Evolutionary conservation across 495 filamentous ascomycete genomes (phyloP), one percentile per base, ranked within the genome.

Genomic region (Glutinoglossum americanum): DNA sequence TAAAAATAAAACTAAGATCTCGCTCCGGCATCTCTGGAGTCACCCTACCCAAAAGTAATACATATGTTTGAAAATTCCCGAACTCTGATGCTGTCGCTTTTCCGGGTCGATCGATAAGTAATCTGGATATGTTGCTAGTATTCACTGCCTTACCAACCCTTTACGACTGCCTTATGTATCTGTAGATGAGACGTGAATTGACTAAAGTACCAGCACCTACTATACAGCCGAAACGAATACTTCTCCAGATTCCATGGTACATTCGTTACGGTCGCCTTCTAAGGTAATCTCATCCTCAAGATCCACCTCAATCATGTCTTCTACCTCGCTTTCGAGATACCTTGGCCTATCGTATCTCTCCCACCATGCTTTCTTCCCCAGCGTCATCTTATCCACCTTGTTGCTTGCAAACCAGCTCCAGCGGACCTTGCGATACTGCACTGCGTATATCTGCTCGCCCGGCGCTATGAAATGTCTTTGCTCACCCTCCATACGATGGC

Each of bases 261-360:
- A 58, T 23, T 60, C 39, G 23, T 57, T 27, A 44, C 51, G 58
- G 33, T 57, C 54, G 27, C 54, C 54, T 57, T 60, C 51, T 25
- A 60, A 60, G 28, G 51, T 33, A 30, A 58, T 30, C 25, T 60
- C 51, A 48, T 60, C 58, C 28, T 60, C 58, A 4, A 60, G 54
- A 3, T 57, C 58, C 9, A 60, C 58, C 58, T 60, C 51, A 35
- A 60, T 45, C 51, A 60, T 60, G 39, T 60, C 55, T n/a, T 41
- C 28, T 4, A 9, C 5, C 39, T 60, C 28, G 58, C 58, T 60
- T 44, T 60, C 17, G 33, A 60, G 54, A 51, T 60, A 60, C 21
- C 58, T 44, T 21, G 58, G 51, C 58, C 58, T 37, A 28, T 58
- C 51, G 41, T 60, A 60, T 33, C 58, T 57, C 57, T 60, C 51